phyloP scores from a whole-genome alignment of 768 basidiomycete genomes.

The Lyophyllum atratum region DNA sequence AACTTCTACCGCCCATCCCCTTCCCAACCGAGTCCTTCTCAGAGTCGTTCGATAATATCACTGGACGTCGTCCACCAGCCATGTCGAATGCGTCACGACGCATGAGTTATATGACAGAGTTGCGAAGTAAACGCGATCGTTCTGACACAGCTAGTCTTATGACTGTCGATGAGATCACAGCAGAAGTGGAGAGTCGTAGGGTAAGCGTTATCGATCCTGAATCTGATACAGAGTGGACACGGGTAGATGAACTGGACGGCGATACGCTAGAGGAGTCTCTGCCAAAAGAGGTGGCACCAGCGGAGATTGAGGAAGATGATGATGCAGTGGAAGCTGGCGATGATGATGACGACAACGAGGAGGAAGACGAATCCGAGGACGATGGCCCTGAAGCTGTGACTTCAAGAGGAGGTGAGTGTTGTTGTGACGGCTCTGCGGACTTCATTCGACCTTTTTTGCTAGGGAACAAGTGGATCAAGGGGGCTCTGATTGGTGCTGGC shows the following conservation, averaged over 20 bases:
- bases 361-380: slow-evolving; percentile 43
- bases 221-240: slow-evolving; percentile 66
- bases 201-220: slow-evolving; percentile 50
- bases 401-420: slow-evolving; percentile 52
- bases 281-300: slow-evolving; percentile 49
- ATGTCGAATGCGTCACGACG: slow-evolving; percentile 60
- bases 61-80: slow-evolving; percentile 37
- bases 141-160: slow-evolving; percentile 90
- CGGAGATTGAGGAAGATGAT: slow-evolving; percentile 49
- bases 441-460: slow-evolving; percentile 17
- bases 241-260: slow-evolving; percentile 49
- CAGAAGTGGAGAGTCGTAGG: slow-evolving; percentile 80
- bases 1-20: slow-evolving; percentile 75
- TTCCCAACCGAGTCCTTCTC: slow-evolving; percentile 80
- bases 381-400: slow-evolving; percentile 51
- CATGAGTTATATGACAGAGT: slow-evolving; percentile 80
- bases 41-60: slow-evolving; percentile 69
- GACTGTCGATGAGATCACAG: slow-evolving; percentile 98
- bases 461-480: slow-evolving; percentile 97
- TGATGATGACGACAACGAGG: slow-evolving; percentile 43
- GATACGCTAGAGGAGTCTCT: slow-evolving; percentile 41
- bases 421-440: background rate
- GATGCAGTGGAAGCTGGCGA: slow-evolving; percentile 49
- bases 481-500: slow-evolving; percentile 91
- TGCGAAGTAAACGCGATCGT: slow-evolving; percentile 79